Evolutionary conservation across 805 yeast species (phyloP).

Genomic region (Ogataea methanolica): DNA sequence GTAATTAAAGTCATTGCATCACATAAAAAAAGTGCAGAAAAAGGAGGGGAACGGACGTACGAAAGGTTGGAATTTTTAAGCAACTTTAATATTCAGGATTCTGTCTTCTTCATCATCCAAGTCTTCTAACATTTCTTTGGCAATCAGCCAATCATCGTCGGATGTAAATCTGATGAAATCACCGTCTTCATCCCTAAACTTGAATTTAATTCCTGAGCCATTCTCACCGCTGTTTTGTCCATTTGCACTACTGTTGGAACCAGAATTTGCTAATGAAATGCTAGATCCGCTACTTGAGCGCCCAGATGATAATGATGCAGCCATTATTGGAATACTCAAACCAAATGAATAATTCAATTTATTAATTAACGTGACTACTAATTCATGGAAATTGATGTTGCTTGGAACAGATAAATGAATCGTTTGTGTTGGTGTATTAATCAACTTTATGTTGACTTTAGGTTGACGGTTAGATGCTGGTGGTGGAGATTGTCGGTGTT

Average conservation of each 20-base stretch:
- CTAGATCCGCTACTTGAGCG: no score
- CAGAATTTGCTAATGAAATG: no score
- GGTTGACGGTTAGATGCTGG: background rate
- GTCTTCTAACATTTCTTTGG: constrained; percentile 63
- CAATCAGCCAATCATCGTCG: constrained; percentile 85
- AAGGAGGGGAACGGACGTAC: no score
- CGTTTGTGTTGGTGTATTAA: constrained; percentile 39
- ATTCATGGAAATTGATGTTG: constrained; percentile 14
- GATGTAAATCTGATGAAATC: constrained; percentile 83
- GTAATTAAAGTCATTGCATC: no score
- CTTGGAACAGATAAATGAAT: constrained; percentile 61
- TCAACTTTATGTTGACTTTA: constrained; percentile 25
- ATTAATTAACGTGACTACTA: constrained; percentile 41
- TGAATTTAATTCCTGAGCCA: constrained; percentile 38
- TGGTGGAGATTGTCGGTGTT: background rate
- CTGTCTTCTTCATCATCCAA: constrained; percentile 40
- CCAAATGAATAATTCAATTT: constrained; percentile 56
- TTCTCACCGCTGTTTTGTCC: no score
- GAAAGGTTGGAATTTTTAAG: background rate
- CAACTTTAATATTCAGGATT: constrained; percentile 23
- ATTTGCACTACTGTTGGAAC: no score
- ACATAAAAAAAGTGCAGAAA: no score
- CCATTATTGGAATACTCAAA: no score
- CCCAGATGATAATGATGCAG: no score
- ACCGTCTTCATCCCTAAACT: constrained; percentile 92